Base-by-base conservation (phyloP, 208 protist species). In the Trypanosoma caninum region DNA sequence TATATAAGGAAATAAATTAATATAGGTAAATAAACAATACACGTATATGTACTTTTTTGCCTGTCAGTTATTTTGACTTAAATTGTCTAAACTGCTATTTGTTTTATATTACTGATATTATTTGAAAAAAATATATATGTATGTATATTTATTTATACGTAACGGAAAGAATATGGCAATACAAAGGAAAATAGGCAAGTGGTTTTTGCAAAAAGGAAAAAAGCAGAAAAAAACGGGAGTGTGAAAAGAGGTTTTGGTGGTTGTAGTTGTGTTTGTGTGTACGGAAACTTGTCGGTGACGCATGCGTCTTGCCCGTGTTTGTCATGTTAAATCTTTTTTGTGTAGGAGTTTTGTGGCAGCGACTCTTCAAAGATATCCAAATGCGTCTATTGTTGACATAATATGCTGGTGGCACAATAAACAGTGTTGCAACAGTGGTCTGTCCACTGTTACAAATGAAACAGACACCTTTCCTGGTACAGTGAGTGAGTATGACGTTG, bases 321-420 rank as follows among this genome's bases (percentile, higher is more conserved):
- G 37, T 33, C 28, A 30, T 34, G 16, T 3, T 7, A 52, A 3
- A 28, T 23, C 56, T 40, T 34, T 11, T 28, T 46, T 14, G 14
- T 5, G 18, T 10, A 8, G 34, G 1, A 66, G 48, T 35, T 66
- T 66, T 46, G 60, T 66, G 11, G 27, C 1, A 18, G 63, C 56
- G 40, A 38, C 53, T 37, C 53, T 76, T 47, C 33, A 41, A 8
- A 25, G 34, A 7, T 11, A 58, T 40, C 65, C 79, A 31, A 18
- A 34, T 10, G 52, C 58, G 18, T 74, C 48, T n/a, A 76, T 85
- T 55, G 54, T 52, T 37, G 71, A 85, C 31, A 65, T 81, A 27
- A 27, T 85, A 42, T 20, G 10, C 35, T 3, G 13, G 3, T 66
- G 60, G 60, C 35, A 37, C 5, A 28, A 3, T 22, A 38, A 38